These are phyloP conservation scores for Sphagnum magellanicum DNA, from an alignment of 228 moss, liverwort and hornwort species.

Conservation along the genomic window DNA sequence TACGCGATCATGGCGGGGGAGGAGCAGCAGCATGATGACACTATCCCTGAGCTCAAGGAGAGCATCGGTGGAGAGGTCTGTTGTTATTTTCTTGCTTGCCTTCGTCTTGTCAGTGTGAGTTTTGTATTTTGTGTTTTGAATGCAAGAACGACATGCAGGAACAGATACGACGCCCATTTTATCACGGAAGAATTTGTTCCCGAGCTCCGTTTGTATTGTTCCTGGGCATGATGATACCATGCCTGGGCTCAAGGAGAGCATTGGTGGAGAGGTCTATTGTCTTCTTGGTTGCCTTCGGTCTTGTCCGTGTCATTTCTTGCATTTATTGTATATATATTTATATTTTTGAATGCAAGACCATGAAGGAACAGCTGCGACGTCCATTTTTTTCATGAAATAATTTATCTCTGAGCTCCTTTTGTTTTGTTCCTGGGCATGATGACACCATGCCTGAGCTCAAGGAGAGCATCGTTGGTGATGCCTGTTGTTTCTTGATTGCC, in stretches of 20 bases:
- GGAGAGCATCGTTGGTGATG: conserved; percentile 71
- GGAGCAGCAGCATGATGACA: conserved; percentile 36
- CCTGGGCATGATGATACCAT: conserved; percentile 35
- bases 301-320: background rate
- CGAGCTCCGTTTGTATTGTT: too few relatives aligned
- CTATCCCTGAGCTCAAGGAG: conserved; percentile 61
- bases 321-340: too few relatives aligned
- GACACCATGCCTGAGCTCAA: conserved; percentile 58
- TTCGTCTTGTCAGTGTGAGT: background rate
- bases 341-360: too few relatives aligned
- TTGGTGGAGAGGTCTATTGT: conserved; percentile 50
- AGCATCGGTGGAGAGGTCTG: conserved; percentile 65
- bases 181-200: too few relatives aligned
- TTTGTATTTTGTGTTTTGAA: too few relatives aligned
- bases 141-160: too few relatives aligned
- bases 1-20: conserved; percentile 48
- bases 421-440: conserved; percentile 14
- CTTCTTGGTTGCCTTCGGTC: background rate
- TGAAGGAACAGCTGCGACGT: too few relatives aligned
- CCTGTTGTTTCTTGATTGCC: conserved; percentile 3
- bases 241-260: conserved; percentile 66
- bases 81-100: background rate
- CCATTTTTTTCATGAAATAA: too few relatives aligned
- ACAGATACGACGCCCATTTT: too few relatives aligned
- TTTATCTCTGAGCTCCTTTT: too few relatives aligned